Percentiles rank a stretch among this genome's conserved stretches.
phyloP scores from a whole-genome alignment of 352 stramenopile genomes.

The Elongisporangium senticosum region DNA sequence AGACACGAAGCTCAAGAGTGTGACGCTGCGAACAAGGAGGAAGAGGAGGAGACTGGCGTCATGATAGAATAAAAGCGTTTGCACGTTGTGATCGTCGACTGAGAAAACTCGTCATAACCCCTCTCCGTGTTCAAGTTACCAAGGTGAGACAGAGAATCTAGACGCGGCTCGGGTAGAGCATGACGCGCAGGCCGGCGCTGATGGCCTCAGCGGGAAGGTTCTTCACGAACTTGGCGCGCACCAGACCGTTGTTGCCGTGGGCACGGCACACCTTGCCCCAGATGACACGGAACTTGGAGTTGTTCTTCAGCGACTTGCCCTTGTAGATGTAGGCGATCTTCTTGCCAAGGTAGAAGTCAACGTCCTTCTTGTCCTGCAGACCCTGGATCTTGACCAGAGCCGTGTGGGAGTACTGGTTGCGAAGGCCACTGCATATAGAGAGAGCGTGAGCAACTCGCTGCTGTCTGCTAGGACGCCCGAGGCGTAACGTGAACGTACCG shows the following conservation, averaged over 20 bases:
- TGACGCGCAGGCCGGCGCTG: slow-evolving; percentile 95
- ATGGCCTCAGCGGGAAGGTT: slow-evolving; percentile 97
- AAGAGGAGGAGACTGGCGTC: background rate
- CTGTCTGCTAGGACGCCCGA: too few relatives aligned
- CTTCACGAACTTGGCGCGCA: slow-evolving; percentile 98
- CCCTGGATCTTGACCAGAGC: slow-evolving; percentile 99
- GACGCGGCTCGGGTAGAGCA: slow-evolving; percentile 99
- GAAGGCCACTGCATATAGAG: slow-evolving; percentile 64
- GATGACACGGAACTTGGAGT: slow-evolving; percentile 98
- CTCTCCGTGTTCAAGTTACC: slow-evolving; percentile 39
- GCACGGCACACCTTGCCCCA: slow-evolving; percentile 98
- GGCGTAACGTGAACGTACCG: too few relatives aligned
- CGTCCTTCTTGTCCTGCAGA: slow-evolving; percentile 97
- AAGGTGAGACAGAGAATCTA: slow-evolving; percentile 56
- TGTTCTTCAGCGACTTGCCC: slow-evolving; percentile 91
- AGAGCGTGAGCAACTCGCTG: background rate
- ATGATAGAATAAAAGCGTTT: background rate
- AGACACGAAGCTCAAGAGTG: too few relatives aligned
- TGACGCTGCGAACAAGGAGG: too few relatives aligned
- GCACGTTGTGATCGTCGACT: background rate
- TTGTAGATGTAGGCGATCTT: slow-evolving; percentile 99
- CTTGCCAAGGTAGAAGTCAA: slow-evolving; percentile 99
- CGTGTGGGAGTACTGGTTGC: slow-evolving; percentile 98
- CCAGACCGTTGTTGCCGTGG: slow-evolving; percentile 98
- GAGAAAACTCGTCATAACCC: slow-evolving; percentile 25